Evolutionary conservation across 768 basidiomycete genomes (phyloP).

Genomic region (Mycena galopus): DNA sequence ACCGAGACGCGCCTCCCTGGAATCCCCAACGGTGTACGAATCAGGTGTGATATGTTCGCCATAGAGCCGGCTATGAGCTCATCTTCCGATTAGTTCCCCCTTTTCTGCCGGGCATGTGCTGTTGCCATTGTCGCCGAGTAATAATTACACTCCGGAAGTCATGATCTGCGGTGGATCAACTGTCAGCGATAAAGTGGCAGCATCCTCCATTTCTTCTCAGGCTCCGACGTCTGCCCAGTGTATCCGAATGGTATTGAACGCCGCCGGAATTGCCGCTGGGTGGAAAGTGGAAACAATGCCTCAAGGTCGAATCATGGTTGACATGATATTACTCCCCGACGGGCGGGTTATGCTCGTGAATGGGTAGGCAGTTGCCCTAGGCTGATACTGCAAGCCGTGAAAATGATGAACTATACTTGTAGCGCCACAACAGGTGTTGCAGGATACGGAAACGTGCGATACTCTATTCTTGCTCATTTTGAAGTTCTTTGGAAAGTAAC

Average conservation of each 20-base stretch:
- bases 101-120: conserved; percentile 54
- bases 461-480: neutral
- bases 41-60: conserved; percentile 41
- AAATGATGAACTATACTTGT: neutral
- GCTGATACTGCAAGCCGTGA: neutral
- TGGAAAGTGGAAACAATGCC: conserved; percentile 63
- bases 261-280: conserved; percentile 56
- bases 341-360: conserved; percentile 58
- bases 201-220: conserved; percentile 50
- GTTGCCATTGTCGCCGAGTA: conserved; percentile 52
- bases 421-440: conserved; percentile 56
- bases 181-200: conserved; percentile 45
- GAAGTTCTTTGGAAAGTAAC: neutral
- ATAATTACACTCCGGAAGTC: conserved; percentile 58
- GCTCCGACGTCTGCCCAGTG: conserved; percentile 59
- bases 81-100: conserved; percentile 41
- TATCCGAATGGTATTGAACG: conserved; percentile 55
- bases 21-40: conserved; percentile 60
- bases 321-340: conserved; percentile 54
- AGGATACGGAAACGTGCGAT: conserved; percentile 48
- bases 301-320: conserved; percentile 53
- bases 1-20: conserved; percentile 55
- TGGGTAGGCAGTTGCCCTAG: conserved; percentile 41
- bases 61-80: neutral
- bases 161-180: conserved; percentile 62